These are phyloP conservation scores for Arctium minus DNA, from an alignment of 129 eudicot genomes.

Conservation along the genomic window DNA sequence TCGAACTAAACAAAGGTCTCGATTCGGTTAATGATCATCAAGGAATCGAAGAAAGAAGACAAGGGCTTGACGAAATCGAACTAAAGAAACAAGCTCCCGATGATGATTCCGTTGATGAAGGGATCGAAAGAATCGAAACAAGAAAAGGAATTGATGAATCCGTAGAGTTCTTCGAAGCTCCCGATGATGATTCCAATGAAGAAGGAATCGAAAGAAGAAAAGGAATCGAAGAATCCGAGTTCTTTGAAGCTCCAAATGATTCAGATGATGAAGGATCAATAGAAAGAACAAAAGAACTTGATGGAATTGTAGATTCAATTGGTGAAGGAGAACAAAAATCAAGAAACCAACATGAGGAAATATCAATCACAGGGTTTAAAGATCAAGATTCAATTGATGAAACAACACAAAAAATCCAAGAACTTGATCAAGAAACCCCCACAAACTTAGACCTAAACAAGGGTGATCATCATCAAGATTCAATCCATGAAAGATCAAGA, in stretches of 20 bases:
- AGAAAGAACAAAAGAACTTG: background rate
- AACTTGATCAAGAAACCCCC: background rate
- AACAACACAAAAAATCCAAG: background rate
- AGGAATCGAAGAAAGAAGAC: background rate
- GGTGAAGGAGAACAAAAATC: background rate
- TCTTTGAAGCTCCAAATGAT: background rate
- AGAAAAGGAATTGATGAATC: background rate
- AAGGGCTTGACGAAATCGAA: constrained; percentile 3
- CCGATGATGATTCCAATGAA: background rate
- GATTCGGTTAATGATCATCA: background rate
- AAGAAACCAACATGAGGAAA: background rate
- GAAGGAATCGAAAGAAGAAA: background rate
- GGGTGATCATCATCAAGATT: background rate
- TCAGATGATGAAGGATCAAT: background rate
- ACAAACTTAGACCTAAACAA: background rate
- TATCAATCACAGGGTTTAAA: background rate
- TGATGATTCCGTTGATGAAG: background rate
- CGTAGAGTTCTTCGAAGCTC: background rate
- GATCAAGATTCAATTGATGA: background rate
- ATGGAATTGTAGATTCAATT: background rate
- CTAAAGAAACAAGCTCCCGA: background rate
- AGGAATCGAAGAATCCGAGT: background rate
- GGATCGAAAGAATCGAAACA: background rate
- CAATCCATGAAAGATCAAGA: background rate
- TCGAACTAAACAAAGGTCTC: background rate